Percentiles rank a stretch among this genome's conserved stretches.
phyloP scores from a whole-genome alignment of 2,329 filamentous ascomycete species.

The Trichoderma polysporum region DNA sequence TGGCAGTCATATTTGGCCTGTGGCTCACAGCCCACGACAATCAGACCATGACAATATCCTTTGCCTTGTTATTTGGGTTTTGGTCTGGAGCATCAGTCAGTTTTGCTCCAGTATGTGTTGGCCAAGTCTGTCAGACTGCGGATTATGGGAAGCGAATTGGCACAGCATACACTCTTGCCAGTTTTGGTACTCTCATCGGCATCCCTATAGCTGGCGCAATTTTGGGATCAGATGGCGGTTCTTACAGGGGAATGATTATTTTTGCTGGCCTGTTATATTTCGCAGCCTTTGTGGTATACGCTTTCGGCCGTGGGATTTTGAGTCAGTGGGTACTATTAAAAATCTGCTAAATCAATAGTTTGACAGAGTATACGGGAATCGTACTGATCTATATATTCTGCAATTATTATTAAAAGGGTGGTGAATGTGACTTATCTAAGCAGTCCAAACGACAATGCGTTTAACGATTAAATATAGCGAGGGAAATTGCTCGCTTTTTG shows the following conservation, averaged over 20 bases:
- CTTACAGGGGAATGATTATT: slow-evolving; percentile 4
- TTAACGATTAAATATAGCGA: too few species aligned
- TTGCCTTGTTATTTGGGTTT: slow-evolving; percentile 73
- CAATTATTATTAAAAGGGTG: too few species aligned
- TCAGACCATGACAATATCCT: slow-evolving; percentile 62
- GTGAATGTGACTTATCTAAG: too few species aligned
- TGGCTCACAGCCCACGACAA: slow-evolving; percentile 66
- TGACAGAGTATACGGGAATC: too few species aligned
- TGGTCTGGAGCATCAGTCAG: slow-evolving; percentile 76
- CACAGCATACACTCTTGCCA: slow-evolving; percentile 72
- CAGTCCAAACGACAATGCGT: too few species aligned
- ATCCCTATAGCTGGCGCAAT: slow-evolving; percentile 30
- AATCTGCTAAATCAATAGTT: too few species aligned
- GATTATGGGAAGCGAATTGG: slow-evolving; percentile 76
- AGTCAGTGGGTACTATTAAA: too few species aligned
- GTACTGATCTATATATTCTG: too few species aligned
- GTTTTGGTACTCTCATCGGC: background rate
- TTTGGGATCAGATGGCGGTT: slow-evolving; percentile 20
- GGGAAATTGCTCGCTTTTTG: too few species aligned
- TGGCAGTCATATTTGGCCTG: slow-evolving; percentile 59
- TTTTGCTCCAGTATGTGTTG: slow-evolving; percentile 75
- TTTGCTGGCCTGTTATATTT: background rate
- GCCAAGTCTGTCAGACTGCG: slow-evolving; percentile 73
- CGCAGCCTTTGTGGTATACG: too few species aligned
- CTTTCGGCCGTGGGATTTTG: too few species aligned